Evolutionary conservation across 495 filamentous ascomycete genomes (phyloP), one percentile per base, ranked within the genome.

Genomic region (Pyrenopolyporus hunteri): DNA sequence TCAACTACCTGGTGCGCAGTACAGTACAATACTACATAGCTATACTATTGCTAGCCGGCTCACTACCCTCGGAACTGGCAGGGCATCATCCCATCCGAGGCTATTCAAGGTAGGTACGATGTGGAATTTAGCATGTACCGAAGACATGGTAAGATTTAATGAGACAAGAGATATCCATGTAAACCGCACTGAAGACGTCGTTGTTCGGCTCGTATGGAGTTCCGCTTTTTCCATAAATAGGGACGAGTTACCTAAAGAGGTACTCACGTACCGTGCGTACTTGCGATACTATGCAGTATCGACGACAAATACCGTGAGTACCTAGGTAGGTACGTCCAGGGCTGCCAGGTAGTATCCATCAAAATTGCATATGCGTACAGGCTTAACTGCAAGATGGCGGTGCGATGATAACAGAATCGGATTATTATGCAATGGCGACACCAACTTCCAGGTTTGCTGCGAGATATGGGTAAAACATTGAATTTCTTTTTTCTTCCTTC

Each of bases 121-220:
- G 42, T 36, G 39, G 62, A 36, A 59, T 59, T 64, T 60, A 43
- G 55, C 39, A 37, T 49, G 63, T 66, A 42, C 63, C 63, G 57
- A 47, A 60, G 56, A 60, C 46, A 66, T 47, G 57, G 63, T 57
- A 66, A 57, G 51, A 66, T 43, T 51, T 60, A 26, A 60, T 66
- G 45, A 66, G 51, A 51, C 45, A 40, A 48, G 47, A 56, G 35
- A 51, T 42, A 59, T 37, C 54, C 61, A 32, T 54, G 54, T 22
- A 42, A 49, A 26, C 53, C n/a, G n/a, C n/a, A n/a, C n/a, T n/a
- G n/a, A 45, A 28, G 22, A 45, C 16, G 42, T 28, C 22, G 17
- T 42, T 42, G 10, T 23, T 22, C 37, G 19, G 37, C 37, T 42
- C 23, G 17, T 6, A 28, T 28, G 23, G 23, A 11, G 42, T 4